Conservation (phyloP, 2,329 filamentous ascomycete genomes). For the Xylariaceae sp. region DNA sequence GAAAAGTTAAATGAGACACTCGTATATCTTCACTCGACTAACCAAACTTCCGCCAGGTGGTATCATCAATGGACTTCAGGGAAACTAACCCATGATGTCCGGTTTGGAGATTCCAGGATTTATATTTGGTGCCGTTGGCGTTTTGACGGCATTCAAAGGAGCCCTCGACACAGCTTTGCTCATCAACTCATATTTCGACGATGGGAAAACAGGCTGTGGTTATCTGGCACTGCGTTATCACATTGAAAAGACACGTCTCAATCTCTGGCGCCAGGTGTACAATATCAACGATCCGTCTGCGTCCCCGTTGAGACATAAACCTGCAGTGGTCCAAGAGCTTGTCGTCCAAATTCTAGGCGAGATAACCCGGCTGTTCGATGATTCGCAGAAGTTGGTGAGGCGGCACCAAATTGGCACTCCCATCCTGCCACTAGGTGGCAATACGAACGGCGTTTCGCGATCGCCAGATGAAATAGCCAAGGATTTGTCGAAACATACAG, state of each 20-base stretch:
- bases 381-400: neutral
- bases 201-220: neutral
- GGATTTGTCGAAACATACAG: neutral
- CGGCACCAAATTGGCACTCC: neutral
- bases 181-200: constrained; percentile 18
- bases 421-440: neutral
- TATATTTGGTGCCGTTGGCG: neutral
- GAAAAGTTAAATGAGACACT: too few species aligned
- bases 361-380: neutral
- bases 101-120: constrained; percentile 10
- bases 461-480: neutral
- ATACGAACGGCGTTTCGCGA: too few species aligned
- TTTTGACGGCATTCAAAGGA: constrained; percentile 13
- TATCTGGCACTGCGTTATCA: constrained; percentile 12
- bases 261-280: constrained; percentile 15
- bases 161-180: constrained; percentile 15
- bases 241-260: constrained; percentile 19
- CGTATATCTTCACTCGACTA: too few species aligned
- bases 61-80: too few species aligned
- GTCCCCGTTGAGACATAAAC: constrained; percentile 7
- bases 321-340: neutral
- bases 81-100: neutral
- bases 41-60: too few species aligned
- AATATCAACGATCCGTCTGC: neutral
- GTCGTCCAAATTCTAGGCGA: neutral